Evolutionary conservation across 352 stramenopile genomes (phyloP), one percentile per base, ranked within the genome.

Genomic region (Pythium diclinum): DNA sequence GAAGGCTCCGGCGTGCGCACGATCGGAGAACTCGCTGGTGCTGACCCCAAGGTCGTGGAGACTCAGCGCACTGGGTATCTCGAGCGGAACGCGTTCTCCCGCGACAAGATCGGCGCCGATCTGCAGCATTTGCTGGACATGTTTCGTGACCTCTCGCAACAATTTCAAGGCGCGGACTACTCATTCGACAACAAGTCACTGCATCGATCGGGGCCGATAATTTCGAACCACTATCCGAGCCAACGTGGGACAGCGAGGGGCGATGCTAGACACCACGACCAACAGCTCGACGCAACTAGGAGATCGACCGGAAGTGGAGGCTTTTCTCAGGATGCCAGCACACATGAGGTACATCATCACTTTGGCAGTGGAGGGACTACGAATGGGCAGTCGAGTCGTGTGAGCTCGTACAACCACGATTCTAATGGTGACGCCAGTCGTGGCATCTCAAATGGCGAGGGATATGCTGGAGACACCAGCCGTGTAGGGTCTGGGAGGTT

Each of bases 21-120:
- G 0, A 70, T 94, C 10, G 85, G 85, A 2, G 85, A 93, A 19
- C 63, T 93, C 11, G 85, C 85, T 0, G 58, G 28, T 17, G 77
- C 83, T 14, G 78, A 91, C 38, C 81, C 82, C 3, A 61, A 67
- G 28, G 64, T 77, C 13, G 75, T 94, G 0, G 85, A 94, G 65
- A 65, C 44, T 0, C 71, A 87, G 38, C 78, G 85, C 33, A 47
- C 79, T 0, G 65, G 62, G 23, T 92, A 89, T 33, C 56, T 94
- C n/a, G 56, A 81, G 16, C 55, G 72, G 2, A 85, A 74, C 32
- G 63, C 80, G 23, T 69, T 83, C 28, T 81, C 77, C 0, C 65
- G 66, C 9, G 69, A 73, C 16, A 89, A 87, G 53, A 80, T 91
- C 47, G 79, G 85, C 0, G 71, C 65, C 6, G 82, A 91, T 21